These are phyloP conservation scores for Ophiocordyceps australis DNA, from an alignment of 2,329 filamentous ascomycete species.

Conservation along the genomic window DNA sequence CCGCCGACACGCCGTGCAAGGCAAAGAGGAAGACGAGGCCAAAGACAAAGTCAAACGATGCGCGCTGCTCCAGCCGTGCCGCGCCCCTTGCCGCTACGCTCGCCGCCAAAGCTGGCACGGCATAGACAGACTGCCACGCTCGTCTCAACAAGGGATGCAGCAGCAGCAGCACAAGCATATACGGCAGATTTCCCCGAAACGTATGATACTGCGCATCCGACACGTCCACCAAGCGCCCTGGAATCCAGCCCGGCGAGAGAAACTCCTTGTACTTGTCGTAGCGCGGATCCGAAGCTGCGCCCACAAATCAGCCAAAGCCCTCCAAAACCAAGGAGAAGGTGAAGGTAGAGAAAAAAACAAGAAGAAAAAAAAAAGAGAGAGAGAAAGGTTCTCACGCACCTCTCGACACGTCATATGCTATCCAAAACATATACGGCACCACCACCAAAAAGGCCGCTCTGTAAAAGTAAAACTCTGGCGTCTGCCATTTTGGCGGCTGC, in stretches of 20 bases:
- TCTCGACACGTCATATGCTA: slow-evolving; percentile 71
- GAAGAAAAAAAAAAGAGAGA: too few species aligned
- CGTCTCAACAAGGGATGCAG: slow-evolving; percentile 66
- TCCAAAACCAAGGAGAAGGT: not conserved
- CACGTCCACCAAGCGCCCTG: slow-evolving; percentile 79
- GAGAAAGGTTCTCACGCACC: slow-evolving; percentile 27
- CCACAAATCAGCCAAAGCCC: slow-evolving; percentile 3
- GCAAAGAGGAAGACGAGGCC: slow-evolving; percentile 60
- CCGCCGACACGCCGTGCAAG: slow-evolving; percentile 68
- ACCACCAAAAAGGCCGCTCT: slow-evolving; percentile 44
- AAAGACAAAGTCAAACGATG: slow-evolving; percentile 70
- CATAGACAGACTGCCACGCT: slow-evolving; percentile 42
- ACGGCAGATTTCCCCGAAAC: slow-evolving; percentile 75
- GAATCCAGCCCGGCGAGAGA: slow-evolving; percentile 76
- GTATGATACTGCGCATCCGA: slow-evolving; percentile 76
- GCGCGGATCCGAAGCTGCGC: slow-evolving; percentile 57
- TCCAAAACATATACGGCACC: slow-evolving; percentile 80
- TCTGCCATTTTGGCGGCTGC: slow-evolving; percentile 63
- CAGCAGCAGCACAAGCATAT: slow-evolving; percentile 53
- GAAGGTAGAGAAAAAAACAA: too few species aligned
- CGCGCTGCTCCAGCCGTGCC: slow-evolving; percentile 46
- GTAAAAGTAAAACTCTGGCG: slow-evolving; percentile 74
- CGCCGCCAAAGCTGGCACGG: slow-evolving; percentile 7
- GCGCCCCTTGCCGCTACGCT: slow-evolving; percentile 30
- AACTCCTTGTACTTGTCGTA: slow-evolving; percentile 56